Conservation (phyloP, 1,284 basidiomycete genomes). For the Melampsora americana region DNA sequence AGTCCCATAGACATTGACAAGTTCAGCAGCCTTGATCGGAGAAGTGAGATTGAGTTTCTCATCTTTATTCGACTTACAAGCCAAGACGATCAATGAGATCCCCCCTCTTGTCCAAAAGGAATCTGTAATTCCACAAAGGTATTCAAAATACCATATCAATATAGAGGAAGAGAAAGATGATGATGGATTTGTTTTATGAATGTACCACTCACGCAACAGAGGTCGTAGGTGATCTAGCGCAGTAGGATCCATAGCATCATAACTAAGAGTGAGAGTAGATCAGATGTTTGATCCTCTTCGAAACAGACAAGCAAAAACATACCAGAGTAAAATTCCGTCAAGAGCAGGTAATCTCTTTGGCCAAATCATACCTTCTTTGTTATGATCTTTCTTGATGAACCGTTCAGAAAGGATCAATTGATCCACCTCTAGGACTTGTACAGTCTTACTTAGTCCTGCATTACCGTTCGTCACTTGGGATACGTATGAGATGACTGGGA, state of each 20-base stretch:
- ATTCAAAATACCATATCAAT: not conserved
- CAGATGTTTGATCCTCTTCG: not conserved
- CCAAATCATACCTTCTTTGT: slow-evolving; percentile 48
- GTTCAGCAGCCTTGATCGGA: slow-evolving; percentile 47
- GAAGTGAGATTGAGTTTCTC: slow-evolving; percentile 45
- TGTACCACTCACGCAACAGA: slow-evolving; percentile 46
- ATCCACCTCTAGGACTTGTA: slow-evolving; percentile 52
- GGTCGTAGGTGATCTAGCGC: slow-evolving; percentile 46
- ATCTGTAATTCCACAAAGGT: slow-evolving; percentile 41
- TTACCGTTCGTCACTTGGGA: slow-evolving; percentile 46
- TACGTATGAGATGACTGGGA: slow-evolving; percentile 46
- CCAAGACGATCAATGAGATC: slow-evolving; percentile 50
- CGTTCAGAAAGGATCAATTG: slow-evolving; percentile 45
- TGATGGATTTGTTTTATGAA: not conserved
- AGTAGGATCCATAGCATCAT: slow-evolving; percentile 49
- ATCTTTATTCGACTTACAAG: slow-evolving; percentile 49
- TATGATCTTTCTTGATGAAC: slow-evolving; percentile 32
- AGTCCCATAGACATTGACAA: slow-evolving; percentile 50
- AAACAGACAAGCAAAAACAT: not conserved
- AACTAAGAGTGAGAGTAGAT: slow-evolving; percentile 44
- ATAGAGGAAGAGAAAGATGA: not conserved
- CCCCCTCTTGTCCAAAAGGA: slow-evolving; percentile 52
- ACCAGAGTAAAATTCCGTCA: slow-evolving; percentile 52
- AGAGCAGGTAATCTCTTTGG: slow-evolving; percentile 48
- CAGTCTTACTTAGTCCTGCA: slow-evolving; percentile 43